Percentiles rank a stretch among this genome's conserved stretches.
Conservation (phyloP, 257 asterid genomes). For the Ajuga chamaepitys region DNA sequence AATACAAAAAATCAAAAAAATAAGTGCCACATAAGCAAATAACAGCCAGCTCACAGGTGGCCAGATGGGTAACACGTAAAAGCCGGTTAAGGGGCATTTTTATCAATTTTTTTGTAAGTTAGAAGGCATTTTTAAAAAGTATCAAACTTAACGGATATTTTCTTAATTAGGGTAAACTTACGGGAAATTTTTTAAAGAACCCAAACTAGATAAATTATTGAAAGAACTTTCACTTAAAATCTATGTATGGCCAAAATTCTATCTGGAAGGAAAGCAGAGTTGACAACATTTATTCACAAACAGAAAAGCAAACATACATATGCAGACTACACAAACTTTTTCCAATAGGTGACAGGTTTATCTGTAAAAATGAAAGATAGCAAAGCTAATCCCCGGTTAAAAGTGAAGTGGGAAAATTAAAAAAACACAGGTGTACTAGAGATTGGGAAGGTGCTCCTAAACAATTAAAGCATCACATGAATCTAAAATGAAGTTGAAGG, state of each 20-base stretch:
- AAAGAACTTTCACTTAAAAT: neutral
- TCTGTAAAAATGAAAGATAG: neutral
- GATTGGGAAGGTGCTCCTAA: neutral
- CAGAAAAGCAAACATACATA: neutral
- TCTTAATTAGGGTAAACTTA: too few relatives aligned
- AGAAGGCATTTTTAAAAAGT: too few relatives aligned
- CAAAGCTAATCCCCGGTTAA: neutral
- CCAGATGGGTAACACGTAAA: too few relatives aligned
- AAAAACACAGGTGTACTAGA: neutral
- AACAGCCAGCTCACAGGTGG: too few relatives aligned
- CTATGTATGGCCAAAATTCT: neutral
- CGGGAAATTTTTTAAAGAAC: too few relatives aligned
- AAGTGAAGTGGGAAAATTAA: conserved; percentile 9
- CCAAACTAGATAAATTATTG: neutral
- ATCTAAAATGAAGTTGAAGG: neutral
- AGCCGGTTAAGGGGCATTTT: too few relatives aligned
- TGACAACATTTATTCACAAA: neutral
- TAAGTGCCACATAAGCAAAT: too few relatives aligned
- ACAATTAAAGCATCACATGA: conserved; percentile 3
- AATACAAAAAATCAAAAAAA: too few relatives aligned
- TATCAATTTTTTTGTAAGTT: too few relatives aligned
- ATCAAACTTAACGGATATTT: too few relatives aligned
- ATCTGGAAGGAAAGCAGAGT: neutral
- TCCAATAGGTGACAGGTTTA: neutral
- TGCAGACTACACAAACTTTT: neutral